Evolutionary conservation across 371 early-diverging fungal species (phyloP), one percentile per base, ranked within the genome.

Genomic region (Fennellomyces sp.): DNA sequence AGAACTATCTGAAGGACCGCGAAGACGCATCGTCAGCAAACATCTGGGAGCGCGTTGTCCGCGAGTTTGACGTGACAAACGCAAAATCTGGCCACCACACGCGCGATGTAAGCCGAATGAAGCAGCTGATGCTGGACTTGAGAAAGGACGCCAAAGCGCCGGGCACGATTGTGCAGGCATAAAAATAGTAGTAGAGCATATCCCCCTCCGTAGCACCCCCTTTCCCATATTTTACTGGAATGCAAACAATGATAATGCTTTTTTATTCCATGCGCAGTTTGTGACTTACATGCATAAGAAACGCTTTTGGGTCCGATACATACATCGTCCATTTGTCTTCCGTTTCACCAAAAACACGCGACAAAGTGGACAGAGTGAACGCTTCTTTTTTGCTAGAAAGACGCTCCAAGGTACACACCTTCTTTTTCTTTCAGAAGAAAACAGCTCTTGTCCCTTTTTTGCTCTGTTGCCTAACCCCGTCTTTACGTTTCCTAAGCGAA

Each of bases 81-180:
- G 75, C 82, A 51, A 83, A 73, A 63, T 33, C 75, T 13, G 68
- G 54, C 13, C 61, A 61, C 49, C 71, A 70, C 28, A 70, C 67
- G 6, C 76, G 85, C 8, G 90, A 91, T 57, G 91, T 90, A 12
- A 70, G 86, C 51, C 80, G 96, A 54, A 89, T 97, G 87, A 92
- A 92, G 70, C 89, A 94, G 52, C 74, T 97, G 54, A 78, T 97
- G 70, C 60, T 89, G 54, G 90, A 91, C 39, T 78, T 95, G 45
- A 87, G 87, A 75, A 86, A 86, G 57, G 94, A 94, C 67, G 68
- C 82, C 33, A 85, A 86, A 3, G 95, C 95, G 0, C 94, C 95
- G 28, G 93, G 92, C 7, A 80, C 73, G 45, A 76, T 79, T 66
- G 68, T 82, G 27, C 65, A 78, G 33, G 76, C 71, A 21, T 77